A percentile compares a stretch with the other conserved stretches of the same genome.
Evolutionary conservation across 2,329 filamentous ascomycete species (phyloP).

Genomic region (Nothomitra cinnamomea): DNA sequence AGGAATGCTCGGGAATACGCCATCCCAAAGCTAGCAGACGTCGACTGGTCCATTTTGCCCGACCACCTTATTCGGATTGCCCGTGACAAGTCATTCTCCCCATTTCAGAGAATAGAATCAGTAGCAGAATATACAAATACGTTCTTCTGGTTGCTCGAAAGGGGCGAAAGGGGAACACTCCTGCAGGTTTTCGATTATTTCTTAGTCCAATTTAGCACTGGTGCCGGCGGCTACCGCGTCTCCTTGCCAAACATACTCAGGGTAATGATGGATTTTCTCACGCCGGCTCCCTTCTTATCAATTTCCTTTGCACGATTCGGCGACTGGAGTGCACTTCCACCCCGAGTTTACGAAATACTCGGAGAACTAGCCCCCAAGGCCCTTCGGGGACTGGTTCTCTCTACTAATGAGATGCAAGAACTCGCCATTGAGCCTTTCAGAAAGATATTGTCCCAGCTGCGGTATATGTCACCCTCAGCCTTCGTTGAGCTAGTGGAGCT

Average conservation of each 20-base stretch:
- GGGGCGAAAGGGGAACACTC: too few relatives aligned
- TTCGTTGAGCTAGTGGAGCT: slow-evolving; percentile 20
- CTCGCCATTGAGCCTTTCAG: not conserved
- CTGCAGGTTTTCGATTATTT: too few relatives aligned
- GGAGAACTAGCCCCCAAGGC: not conserved
- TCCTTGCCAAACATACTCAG: slow-evolving; percentile 14
- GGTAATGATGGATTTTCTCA: not conserved
- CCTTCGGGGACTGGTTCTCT: not conserved
- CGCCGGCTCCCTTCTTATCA: not conserved
- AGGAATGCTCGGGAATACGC: slow-evolving; percentile 19
- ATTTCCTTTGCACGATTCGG: not conserved
- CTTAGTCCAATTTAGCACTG: too few relatives aligned
- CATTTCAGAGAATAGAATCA: too few relatives aligned
- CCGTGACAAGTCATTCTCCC: too few relatives aligned
- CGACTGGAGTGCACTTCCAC: not conserved
- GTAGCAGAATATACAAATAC: too few relatives aligned
- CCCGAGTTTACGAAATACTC: not conserved
- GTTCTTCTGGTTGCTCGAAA: too few relatives aligned
- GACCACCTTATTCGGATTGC: too few relatives aligned
- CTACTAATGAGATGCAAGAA: not conserved
- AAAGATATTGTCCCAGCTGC: slow-evolving; percentile 9
- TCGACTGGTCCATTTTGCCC: slow-evolving; percentile 14
- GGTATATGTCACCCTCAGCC: slow-evolving; percentile 13
- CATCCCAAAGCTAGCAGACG: slow-evolving; percentile 15
- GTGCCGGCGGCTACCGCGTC: too few relatives aligned